Evolutionary conservation across 2,329 filamentous ascomycete genomes (phyloP).

Genomic region (Harringtonia aguacate): DNA sequence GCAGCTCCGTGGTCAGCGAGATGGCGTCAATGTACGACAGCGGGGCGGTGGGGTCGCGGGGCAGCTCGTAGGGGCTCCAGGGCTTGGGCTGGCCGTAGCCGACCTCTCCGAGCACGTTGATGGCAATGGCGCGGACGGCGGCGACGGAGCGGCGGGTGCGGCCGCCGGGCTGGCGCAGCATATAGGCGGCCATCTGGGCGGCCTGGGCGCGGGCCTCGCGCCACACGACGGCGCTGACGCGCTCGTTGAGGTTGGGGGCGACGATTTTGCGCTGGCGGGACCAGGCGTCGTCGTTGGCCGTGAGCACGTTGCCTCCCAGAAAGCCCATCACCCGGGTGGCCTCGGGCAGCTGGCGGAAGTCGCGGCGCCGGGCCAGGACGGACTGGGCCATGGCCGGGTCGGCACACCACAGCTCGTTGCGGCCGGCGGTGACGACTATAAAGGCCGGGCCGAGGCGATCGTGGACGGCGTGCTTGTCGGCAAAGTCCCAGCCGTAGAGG

Average conservation of each 20-base stretch:
- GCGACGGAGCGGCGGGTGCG: too few relatives aligned
- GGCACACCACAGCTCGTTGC: slow-evolving; percentile 13
- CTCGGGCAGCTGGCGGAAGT: slow-evolving; percentile 20
- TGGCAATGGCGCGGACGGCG: too few relatives aligned
- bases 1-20: too few relatives aligned
- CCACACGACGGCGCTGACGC: slow-evolving; percentile 23
- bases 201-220: slow-evolving; percentile 20
- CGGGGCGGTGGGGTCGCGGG: too few relatives aligned
- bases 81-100: too few relatives aligned
- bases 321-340: slow-evolving; percentile 19
- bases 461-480: slow-evolving; percentile 15
- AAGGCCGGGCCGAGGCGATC: slow-evolving; percentile 19
- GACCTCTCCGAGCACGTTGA: too few relatives aligned
- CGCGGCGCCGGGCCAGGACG: slow-evolving; percentile 22
- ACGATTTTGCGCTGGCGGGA: slow-evolving; percentile 23
- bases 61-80: too few relatives aligned
- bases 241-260: slow-evolving; percentile 24
- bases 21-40: too few relatives aligned
- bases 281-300: slow-evolving; percentile 18
- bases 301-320: slow-evolving; percentile 23
- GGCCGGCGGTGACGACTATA: slow-evolving; percentile 18
- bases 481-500: slow-evolving; percentile 23
- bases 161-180: too few relatives aligned
- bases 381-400: slow-evolving; percentile 19
- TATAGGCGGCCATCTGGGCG: too few relatives aligned